Evolutionary conservation across 2,329 filamentous ascomycete species (phyloP).

Genomic region (Colletotrichum sp.): DNA sequence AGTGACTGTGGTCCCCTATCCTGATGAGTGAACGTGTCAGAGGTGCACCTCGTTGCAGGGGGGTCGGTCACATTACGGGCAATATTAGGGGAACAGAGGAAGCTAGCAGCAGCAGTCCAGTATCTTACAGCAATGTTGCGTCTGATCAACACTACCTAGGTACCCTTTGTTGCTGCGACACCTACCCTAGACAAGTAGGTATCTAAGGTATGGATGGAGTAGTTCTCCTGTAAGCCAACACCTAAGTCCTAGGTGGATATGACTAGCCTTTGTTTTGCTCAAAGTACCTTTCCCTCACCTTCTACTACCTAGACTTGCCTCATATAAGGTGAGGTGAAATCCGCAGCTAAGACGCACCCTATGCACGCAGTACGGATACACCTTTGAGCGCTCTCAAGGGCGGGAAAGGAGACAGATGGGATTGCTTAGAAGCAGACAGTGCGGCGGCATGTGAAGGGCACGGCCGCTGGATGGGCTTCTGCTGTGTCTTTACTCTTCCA

Average conservation of each 20-base stretch:
- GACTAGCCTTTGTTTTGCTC: background rate
- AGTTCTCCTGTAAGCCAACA: background rate
- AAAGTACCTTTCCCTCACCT: background rate
- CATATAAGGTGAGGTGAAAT: background rate
- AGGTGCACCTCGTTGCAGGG: background rate
- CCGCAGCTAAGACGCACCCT: background rate
- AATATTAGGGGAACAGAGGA: background rate
- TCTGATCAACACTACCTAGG: background rate
- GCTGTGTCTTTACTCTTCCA: background rate
- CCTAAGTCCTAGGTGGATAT: background rate
- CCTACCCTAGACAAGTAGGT: background rate
- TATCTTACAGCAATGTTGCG: background rate
- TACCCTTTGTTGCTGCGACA: background rate
- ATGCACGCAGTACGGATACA: background rate
- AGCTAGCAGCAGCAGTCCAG: background rate
- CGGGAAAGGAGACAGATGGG: background rate
- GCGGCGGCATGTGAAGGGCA: background rate
- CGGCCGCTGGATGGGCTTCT: background rate
- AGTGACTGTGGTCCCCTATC: background rate
- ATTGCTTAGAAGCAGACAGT: background rate
- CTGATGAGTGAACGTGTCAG: background rate
- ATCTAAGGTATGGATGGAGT: background rate
- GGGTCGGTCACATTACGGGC: background rate
- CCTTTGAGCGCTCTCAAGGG: background rate
- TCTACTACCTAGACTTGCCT: background rate